Conservation (phyloP, 306 rosid species). For the Gastrolobium bilobum region DNA sequence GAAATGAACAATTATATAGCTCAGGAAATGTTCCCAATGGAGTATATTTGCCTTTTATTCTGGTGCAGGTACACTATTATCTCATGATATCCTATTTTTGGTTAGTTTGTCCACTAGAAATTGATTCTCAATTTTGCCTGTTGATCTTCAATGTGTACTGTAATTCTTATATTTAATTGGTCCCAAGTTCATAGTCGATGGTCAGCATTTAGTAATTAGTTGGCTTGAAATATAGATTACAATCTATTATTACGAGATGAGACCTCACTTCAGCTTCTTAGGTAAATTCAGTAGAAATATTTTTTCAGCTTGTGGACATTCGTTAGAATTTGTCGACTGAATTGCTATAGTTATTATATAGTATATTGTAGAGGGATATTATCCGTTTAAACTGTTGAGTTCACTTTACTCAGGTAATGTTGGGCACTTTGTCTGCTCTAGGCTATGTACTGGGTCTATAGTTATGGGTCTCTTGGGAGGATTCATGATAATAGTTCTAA, state of each 20-base stretch:
- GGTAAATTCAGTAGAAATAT: neutral
- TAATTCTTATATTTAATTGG: neutral
- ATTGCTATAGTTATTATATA: neutral
- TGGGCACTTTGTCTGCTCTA: neutral
- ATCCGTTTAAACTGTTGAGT: neutral
- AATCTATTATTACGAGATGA: neutral
- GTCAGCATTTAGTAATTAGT: neutral
- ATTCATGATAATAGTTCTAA: neutral
- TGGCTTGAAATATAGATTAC: constrained; percentile 17
- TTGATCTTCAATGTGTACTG: constrained; percentile 23
- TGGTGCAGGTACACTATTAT: constrained; percentile 83
- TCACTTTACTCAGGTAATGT: constrained; percentile 2
- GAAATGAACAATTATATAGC: constrained; percentile 86
- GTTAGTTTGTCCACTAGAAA: constrained; percentile 25
- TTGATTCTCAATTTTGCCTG: constrained; percentile 14
- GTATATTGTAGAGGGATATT: neutral
- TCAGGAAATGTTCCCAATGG: constrained; percentile 92
- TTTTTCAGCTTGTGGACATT: neutral
- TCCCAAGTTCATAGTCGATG: neutral
- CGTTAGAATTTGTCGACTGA: neutral
- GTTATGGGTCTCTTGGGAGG: neutral
- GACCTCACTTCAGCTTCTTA: neutral
- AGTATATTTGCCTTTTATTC: constrained; percentile 94
- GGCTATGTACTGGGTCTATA: neutral
- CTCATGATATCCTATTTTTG: constrained; percentile 31